A percentile compares a stretch with the other conserved stretches of the same genome.
Evolutionary conservation across 495 filamentous ascomycete genomes (phyloP).

Genomic region (Neurospora sp.): DNA sequence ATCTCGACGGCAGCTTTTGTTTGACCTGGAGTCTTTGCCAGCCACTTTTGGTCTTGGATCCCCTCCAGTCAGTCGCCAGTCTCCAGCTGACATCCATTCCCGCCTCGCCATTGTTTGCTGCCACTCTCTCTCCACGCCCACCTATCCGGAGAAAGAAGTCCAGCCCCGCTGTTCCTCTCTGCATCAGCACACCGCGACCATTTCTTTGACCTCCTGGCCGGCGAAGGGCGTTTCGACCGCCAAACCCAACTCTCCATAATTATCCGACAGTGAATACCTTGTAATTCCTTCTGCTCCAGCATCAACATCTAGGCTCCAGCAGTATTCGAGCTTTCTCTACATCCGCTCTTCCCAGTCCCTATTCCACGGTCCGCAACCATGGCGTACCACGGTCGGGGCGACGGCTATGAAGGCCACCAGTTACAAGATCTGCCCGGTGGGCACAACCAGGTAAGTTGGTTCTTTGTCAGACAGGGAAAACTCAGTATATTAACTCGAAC

Average conservation of each 20-base stretch:
- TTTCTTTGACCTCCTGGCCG: not conserved
- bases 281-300: not conserved
- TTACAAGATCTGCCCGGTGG: constrained; percentile 56
- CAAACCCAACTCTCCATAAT: not conserved
- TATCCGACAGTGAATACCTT: not conserved
- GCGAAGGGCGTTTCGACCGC: not conserved
- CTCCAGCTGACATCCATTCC: not conserved
- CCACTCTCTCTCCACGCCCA: not conserved
- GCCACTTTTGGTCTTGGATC: not conserved
- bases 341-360: not conserved
- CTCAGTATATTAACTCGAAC: not conserved
- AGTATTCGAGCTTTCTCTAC: not conserved
- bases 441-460: constrained; percentile 44
- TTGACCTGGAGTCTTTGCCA: not conserved
- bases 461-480: not conserved
- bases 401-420: constrained; percentile 50
- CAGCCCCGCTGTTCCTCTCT: not conserved
- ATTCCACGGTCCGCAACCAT: constrained; percentile 22
- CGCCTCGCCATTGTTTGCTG: not conserved
- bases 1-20: not conserved
- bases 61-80: not conserved
- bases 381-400: constrained; percentile 39
- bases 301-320: not conserved
- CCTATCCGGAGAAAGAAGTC: not conserved
- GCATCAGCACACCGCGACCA: not conserved